Evolutionary conservation across 495 filamentous ascomycete genomes (phyloP), one percentile per base, ranked within the genome.

Genomic region (Penicillium longicatenatum): DNA sequence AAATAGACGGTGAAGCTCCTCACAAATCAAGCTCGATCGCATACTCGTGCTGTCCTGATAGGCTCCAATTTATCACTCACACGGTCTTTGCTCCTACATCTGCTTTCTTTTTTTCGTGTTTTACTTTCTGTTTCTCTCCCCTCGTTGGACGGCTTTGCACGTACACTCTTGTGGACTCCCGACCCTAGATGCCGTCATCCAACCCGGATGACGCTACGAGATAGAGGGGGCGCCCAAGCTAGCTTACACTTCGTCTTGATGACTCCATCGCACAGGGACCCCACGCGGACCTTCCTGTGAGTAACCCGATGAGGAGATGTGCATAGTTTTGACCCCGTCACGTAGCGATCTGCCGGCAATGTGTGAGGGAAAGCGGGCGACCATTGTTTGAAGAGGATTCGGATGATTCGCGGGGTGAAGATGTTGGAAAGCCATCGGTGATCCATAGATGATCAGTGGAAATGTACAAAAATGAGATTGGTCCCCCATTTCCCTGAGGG

Each of bases 301-400:
- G 11, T 46, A 54, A 19, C 63, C 63, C 63, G 46, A 65, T 62
- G 31, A 49, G 57, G 63, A 59, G 56, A 43, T 54, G 56, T 62
- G 59, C 59, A 65, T 58, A 10, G 20, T 39, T 52, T 29, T 29
- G 16, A 29, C 26, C 50, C 35, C 19, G 47, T 50, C 59, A 56
- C 33, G 43, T 39, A 47, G 52, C 10, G 55, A 65, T 65, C 63
- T 48, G 39, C 55, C 33, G 19, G 49, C 48, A 45, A n/a, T 48
- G 14, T 11, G 9, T 9, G 20, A n/a, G n/a, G n/a, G 22, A 46
- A 21, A 46, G 14, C 19, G 24, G 45, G 20, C 10, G 16, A 5
- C 7, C 6, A 30, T 16, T 30, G 24, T 26, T 29, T 8, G n/a
- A 5, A 26, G 24, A 17, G 24, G 2, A 16, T 48, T 29, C 4